Evolutionary conservation across 73 alveolate genomes (phyloP), one percentile per base, ranked within the genome.

Genomic region (Paramecium bursaria): DNA sequence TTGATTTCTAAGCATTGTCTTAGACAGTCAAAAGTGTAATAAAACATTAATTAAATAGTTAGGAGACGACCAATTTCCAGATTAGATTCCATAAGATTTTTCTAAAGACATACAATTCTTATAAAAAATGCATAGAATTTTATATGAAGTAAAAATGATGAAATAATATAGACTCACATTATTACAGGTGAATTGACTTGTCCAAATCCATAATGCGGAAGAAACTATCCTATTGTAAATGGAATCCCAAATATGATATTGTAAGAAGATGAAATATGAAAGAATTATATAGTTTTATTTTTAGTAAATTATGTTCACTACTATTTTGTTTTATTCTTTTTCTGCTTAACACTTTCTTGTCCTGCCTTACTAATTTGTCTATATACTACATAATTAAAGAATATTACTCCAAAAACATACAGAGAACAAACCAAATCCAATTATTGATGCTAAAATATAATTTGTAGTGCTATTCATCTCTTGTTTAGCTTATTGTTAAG

Each of bases 221-320:
- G 92, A 82, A 54, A 19, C 15, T 86, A 80, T 23, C 92, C 92
- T 1, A 82, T 86, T 11, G 57, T 47, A 11, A 86, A 86, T 52
- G 91, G 92, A 6, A 86, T 86, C 23, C 92, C 92, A 10, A 86
- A 86, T 39, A 86, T 86, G 92, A 90, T 86, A 1, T 48, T 80
- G 6, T 35, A 44, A 26, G 87, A 86, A 50, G 79, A 77, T 77
- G 76, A 77, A 67, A 42, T 39, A 67, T 67, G 82, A 67, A n/a
- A n/a, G n/a, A n/a, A n/a, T n/a, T n/a, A n/a, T n/a, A n/a, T n/a
- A n/a, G n/a, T n/a, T n/a, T n/a, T n/a, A n/a, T n/a, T n/a, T n/a
- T n/a, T n/a, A n/a, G n/a, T n/a, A n/a, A n/a, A n/a, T n/a, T n/a
- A n/a, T n/a, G n/a, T n/a, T n/a, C n/a, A n/a, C n/a, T n/a, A n/a